These are phyloP conservation scores for Wickerhamomyces bisporus DNA, from an alignment of 805 yeast species.

Conservation along the genomic window DNA sequence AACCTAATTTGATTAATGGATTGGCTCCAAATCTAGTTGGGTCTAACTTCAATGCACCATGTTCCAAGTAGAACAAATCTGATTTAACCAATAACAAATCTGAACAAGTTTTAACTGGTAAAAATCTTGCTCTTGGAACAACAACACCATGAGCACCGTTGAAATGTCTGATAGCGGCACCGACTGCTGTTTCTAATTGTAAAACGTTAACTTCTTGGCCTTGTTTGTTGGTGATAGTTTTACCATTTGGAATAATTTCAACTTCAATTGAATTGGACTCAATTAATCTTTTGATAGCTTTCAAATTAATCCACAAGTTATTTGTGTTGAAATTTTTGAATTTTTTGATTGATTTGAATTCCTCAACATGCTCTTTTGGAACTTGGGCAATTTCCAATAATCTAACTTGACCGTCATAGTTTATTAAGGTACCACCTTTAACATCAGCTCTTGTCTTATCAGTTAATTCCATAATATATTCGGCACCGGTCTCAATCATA, in stretches of 20 bases:
- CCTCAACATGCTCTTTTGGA: slow-evolving; percentile 97
- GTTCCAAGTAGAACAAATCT: slow-evolving; percentile 84
- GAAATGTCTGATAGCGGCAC: slow-evolving; percentile 97
- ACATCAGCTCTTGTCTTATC: slow-evolving; percentile 99
- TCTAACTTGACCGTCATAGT: slow-evolving; percentile 91
- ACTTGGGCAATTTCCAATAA: slow-evolving; percentile 97
- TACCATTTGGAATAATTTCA: slow-evolving; percentile 95
- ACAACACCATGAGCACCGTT: slow-evolving; percentile 95
- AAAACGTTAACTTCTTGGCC: slow-evolving; percentile 83
- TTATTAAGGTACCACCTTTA: slow-evolving; percentile 97
- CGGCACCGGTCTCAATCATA: slow-evolving; percentile 87
- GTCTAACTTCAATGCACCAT: slow-evolving; percentile 83
- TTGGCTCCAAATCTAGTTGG: slow-evolving; percentile 83
- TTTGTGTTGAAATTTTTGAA: slow-evolving; percentile 98
- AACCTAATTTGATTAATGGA: slow-evolving; percentile 93
- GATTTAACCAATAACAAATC: slow-evolving; percentile 93
- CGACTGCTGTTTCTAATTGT: slow-evolving; percentile 98
- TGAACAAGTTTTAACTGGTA: slow-evolving; percentile 97
- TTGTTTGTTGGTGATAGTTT: slow-evolving; percentile 58
- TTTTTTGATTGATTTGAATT: slow-evolving; percentile 95
- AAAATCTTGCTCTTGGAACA: slow-evolving; percentile 95
- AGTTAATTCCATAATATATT: slow-evolving; percentile 97
- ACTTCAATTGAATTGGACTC: slow-evolving; percentile 76
- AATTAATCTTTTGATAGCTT: slow-evolving; percentile 88
- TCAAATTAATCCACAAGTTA: slow-evolving; percentile 94